A percentile compares a stretch with the other conserved stretches of the same genome.
Evolutionary conservation across 768 basidiomycete genomes (phyloP).

Genomic region (Pisolithus sp.): DNA sequence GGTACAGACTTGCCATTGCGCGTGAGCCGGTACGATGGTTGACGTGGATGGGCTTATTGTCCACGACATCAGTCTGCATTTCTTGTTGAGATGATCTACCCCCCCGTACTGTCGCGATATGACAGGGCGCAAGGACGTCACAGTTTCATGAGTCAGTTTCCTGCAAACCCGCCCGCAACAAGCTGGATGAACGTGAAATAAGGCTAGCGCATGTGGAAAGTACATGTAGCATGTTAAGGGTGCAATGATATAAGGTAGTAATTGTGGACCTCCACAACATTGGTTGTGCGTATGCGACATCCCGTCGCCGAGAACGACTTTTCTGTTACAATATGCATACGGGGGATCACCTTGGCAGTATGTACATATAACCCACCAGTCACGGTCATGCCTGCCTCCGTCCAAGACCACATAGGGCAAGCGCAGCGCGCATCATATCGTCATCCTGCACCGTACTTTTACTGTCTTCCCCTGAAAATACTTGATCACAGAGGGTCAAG

Average conservation of each 20-base stretch:
- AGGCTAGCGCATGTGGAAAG: slow-evolving; percentile 30
- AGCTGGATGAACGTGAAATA: slow-evolving; percentile 4
- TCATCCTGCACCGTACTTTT: slow-evolving; percentile 40
- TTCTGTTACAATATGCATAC: no score
- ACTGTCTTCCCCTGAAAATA: not conserved
- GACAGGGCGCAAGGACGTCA: no score
- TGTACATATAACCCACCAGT: not conserved
- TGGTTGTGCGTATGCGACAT: no score
- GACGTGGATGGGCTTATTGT: not conserved
- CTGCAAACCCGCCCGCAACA: no score
- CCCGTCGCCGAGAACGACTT: no score
- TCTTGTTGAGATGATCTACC: no score
- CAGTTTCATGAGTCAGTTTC: no score
- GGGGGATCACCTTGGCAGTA: no score
- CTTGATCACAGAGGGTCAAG: not conserved
- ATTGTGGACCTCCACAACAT: no score
- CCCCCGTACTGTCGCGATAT: no score
- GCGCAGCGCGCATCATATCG: slow-evolving; percentile 57
- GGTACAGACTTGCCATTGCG: not conserved
- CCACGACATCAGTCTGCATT: no score
- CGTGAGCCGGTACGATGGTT: not conserved
- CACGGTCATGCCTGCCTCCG: slow-evolving; percentile 8
- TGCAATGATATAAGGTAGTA: no score
- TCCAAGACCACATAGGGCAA: slow-evolving; percentile 56
- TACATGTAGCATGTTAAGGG: not conserved